Percentiles rank a stretch among this genome's conserved stretches.
Evolutionary conservation across 1,284 basidiomycete genomes (phyloP).

Genomic region (Pseudozyma sp.): DNA sequence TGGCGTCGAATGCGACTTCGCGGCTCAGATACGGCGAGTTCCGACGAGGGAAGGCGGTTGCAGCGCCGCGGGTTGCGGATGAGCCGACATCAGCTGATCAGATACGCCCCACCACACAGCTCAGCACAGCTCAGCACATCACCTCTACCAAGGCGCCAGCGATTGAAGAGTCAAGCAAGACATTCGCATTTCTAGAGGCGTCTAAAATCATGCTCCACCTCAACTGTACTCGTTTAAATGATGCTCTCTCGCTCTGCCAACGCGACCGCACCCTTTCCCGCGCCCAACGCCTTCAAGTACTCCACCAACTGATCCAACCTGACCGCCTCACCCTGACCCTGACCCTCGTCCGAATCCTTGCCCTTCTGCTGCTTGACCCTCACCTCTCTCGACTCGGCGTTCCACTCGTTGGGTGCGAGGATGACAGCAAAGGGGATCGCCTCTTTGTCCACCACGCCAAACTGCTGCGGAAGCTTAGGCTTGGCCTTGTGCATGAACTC

Average conservation of each 20-base stretch:
- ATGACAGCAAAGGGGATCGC: conserved; percentile 91
- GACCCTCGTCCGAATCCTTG: conserved; percentile 72
- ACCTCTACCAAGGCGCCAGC: too few species aligned
- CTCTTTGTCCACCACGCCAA: conserved; percentile 90
- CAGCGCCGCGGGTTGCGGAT: too few species aligned
- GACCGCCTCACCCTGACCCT: conserved; percentile 75
- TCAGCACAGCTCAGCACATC: too few species aligned
- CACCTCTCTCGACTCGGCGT: conserved; percentile 73
- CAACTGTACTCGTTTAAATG: conserved; percentile 11
- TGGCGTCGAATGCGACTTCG: too few species aligned
- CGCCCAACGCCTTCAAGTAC: conserved; percentile 72
- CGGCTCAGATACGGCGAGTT: too few species aligned
- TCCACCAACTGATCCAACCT: conserved; percentile 74
- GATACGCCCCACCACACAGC: too few species aligned
- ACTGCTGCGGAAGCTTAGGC: conserved; percentile 78
- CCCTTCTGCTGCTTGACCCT: conserved; percentile 92
- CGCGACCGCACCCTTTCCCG: conserved; percentile 18
- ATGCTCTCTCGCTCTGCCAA: conserved; percentile 27
- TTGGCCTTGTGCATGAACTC: conserved; percentile 95
- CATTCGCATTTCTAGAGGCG: too few species aligned
- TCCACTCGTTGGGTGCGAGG: conserved; percentile 86
- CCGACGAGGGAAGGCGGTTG: too few species aligned
- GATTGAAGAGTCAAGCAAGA: too few species aligned
- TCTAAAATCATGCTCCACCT: too few species aligned
- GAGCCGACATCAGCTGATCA: too few species aligned